Evolutionary conservation across 192 early-diverging fungal genomes (phyloP).

Genomic region (Coemansia sp.): DNA sequence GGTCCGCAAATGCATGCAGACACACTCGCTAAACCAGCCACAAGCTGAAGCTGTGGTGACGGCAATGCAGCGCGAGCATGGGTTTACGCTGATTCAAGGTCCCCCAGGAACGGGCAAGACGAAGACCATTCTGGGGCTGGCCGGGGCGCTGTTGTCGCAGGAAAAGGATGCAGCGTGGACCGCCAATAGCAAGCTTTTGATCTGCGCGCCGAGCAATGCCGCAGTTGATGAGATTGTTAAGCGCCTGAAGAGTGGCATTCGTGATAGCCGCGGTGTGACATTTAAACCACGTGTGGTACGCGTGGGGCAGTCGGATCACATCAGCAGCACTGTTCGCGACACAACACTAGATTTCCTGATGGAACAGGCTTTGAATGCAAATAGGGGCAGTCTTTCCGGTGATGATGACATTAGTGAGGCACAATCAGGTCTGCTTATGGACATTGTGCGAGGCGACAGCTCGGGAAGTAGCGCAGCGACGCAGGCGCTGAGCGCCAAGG

Average conservation of each 20-base stretch:
- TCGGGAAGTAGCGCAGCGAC: slow-evolving; percentile 5
- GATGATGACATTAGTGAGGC: slow-evolving; percentile 19
- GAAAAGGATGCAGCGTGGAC: neutral
- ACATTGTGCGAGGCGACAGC: slow-evolving; percentile 22
- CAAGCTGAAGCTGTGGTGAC: slow-evolving; percentile 83
- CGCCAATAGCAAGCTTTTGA: slow-evolving; percentile 64
- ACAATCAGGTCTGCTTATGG: slow-evolving; percentile 26
- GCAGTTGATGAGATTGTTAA: slow-evolving; percentile 94
- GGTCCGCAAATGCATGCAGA: slow-evolving; percentile 53
- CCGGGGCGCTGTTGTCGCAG: slow-evolving; percentile 61
- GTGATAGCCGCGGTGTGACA: slow-evolving; percentile 49
- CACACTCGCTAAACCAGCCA: slow-evolving; percentile 83
- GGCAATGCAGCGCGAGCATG: slow-evolving; percentile 62
- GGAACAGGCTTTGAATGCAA: slow-evolving; percentile 59
- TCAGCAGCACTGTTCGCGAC: slow-evolving; percentile 72
- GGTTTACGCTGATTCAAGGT: slow-evolving; percentile 90
- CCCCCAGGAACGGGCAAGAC: slow-evolving; percentile 77
- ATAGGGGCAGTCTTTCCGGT: neutral
- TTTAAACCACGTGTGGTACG: slow-evolving; percentile 76
- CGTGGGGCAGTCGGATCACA: slow-evolving; percentile 71
- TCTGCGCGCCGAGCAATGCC: slow-evolving; percentile 95
- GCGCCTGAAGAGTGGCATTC: slow-evolving; percentile 77
- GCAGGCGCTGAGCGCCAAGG: slow-evolving; percentile 15
- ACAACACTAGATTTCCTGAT: slow-evolving; percentile 70
- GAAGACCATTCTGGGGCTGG: slow-evolving; percentile 83